A percentile compares a stretch with the other conserved stretches of the same genome.
Conservation (phyloP, 164 flowering plant species). For the Umbellularia californica region DNA sequence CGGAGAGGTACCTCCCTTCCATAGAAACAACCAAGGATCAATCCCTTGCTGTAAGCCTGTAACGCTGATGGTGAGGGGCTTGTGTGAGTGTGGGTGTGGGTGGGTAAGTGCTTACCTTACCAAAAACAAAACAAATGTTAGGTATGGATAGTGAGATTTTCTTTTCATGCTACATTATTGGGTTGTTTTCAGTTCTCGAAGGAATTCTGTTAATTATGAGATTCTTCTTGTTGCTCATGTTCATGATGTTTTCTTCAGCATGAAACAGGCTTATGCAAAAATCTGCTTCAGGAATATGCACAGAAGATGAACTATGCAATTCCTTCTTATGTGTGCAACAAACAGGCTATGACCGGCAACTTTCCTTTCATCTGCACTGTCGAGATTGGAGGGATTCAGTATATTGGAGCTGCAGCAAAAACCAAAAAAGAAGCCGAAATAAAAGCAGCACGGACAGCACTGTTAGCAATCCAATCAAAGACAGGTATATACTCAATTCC, state of each 20-base stretch:
- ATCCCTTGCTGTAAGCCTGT: too few relatives aligned
- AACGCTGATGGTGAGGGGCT: too few relatives aligned
- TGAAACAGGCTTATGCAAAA: conserved; percentile 92
- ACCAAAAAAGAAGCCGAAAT: conserved; percentile 96
- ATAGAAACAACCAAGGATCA: too few relatives aligned
- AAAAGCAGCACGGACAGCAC: conserved; percentile 93
- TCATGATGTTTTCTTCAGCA: conserved; percentile 40
- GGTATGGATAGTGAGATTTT: not conserved
- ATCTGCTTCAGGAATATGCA: conserved; percentile 92
- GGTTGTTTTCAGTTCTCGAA: not conserved
- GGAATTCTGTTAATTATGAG: too few relatives aligned
- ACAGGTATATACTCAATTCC: conserved; percentile 1
- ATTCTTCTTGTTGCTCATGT: not conserved
- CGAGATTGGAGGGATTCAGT: conserved; percentile 77
- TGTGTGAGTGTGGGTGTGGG: too few relatives aligned
- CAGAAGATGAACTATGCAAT: conserved; percentile 88
- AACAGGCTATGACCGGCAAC: conserved; percentile 35
- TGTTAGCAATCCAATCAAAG: conserved; percentile 61
- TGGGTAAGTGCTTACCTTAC: too few relatives aligned
- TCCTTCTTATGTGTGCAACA: conserved; percentile 67
- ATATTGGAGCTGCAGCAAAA: conserved; percentile 76
- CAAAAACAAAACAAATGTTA: too few relatives aligned
- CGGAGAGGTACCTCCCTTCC: too few relatives aligned
- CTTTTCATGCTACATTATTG: not conserved
- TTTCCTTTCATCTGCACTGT: conserved; percentile 53